Evolutionary conservation across 1,284 basidiomycete genomes (phyloP), one percentile per base, ranked within the genome.

Genomic region (Leccinum subatratum): DNA sequence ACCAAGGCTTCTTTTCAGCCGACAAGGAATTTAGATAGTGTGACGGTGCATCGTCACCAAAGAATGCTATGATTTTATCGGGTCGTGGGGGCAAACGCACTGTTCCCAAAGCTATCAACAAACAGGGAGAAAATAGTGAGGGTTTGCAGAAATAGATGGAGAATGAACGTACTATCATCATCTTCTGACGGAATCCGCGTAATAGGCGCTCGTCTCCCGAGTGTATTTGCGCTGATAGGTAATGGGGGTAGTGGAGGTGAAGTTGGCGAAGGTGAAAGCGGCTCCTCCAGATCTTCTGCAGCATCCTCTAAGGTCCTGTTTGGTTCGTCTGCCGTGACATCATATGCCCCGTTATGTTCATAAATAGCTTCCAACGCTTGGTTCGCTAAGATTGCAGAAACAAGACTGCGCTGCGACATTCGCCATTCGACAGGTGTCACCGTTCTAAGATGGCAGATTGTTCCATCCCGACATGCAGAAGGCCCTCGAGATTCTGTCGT

Each of bases 1-100:
- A 90, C 88, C 87, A 90, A 9, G 90, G 87, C 70, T 81, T 88
- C 72, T 75, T 68, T 63, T 80, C 78, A 16, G 81, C 79, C 60
- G 79, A 77, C 66, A 79, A 69, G 65, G 78, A 76, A 66, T 79
- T 71, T 69, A 82, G 70, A 69, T 81, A 78, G 69, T 81, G 77
- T 48, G 75, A 73, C 6, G 82, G 81, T 28, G 80, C 81, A 30
- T 89, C 87, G 37, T 85, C 82, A 16, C 90, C 89, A 56, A 92
- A 81, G 63, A 92, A 73, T 70, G 88, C 85, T 68, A 82, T 81
- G 32, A 89, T 79, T 71, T 89, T 89, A 69, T 74, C 62, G 68
- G 73, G 63, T 62, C 76, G 70, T 6, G 70, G 68, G 62, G 71
- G 73, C 0, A 67, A 66, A 12, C 68, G 74, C 18, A 62, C 62